Evolutionary conservation across 768 basidiomycete species (phyloP).

Genomic region (Candolleomyces eurysporus): DNA sequence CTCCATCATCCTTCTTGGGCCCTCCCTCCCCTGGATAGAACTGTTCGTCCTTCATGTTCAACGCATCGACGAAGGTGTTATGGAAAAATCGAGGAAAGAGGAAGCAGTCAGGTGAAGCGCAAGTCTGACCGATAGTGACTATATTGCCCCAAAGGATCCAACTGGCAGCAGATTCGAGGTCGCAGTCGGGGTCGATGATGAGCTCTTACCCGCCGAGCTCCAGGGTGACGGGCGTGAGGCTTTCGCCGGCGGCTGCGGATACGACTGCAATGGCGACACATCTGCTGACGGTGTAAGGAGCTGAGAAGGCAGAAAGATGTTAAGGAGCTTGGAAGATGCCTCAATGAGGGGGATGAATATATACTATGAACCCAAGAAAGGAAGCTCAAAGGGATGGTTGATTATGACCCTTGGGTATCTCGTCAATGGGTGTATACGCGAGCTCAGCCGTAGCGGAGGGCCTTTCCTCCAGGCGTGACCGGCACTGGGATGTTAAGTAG

Average conservation of each 20-base stretch:
- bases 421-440: no score
- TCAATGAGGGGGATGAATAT: no score
- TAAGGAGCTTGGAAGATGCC: no score
- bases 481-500: no score
- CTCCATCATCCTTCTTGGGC: conserved; percentile 43
- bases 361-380: no score
- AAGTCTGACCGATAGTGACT: conserved; percentile 74
- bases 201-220: conserved; percentile 59
- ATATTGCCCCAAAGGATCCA: conserved; percentile 81
- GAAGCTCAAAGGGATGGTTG: no score
- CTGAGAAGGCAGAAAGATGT: no score
- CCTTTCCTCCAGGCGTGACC: no score
- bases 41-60: conserved; percentile 44
- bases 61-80: conserved; percentile 41
- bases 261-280: conserved; percentile 58
- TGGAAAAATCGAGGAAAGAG: conserved; percentile 46
- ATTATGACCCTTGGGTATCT: no score
- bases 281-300: no score
- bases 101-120: conserved; percentile 60
- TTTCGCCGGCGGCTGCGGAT: conserved; percentile 71
- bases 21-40: conserved; percentile 49
- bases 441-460: no score
- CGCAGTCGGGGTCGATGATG: conserved; percentile 67
- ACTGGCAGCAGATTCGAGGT: conserved; percentile 62
- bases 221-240: conserved; percentile 55